Conservation (phyloP, 1,284 basidiomycete species). For the Dichomitus squalens region DNA sequence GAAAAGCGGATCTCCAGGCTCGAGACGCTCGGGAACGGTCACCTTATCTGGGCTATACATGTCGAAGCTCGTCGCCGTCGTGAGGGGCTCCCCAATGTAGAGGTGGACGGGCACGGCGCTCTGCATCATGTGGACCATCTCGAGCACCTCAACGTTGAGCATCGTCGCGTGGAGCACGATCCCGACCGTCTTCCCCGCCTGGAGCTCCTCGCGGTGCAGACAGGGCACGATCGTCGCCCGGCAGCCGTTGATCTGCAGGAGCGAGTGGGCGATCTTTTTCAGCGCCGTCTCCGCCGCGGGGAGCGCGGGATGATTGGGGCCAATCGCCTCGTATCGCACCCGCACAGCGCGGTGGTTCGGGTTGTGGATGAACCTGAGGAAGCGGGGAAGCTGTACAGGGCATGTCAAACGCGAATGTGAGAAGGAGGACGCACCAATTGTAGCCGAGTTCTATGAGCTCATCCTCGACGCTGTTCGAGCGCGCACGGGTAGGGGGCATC, state of each 20-base stretch:
- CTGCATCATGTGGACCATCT: conserved; percentile 18
- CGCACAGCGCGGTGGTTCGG: conserved; percentile 18
- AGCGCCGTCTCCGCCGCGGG: conserved; percentile 13
- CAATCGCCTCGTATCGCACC: conserved; percentile 21
- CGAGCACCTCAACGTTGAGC: conserved; percentile 20
- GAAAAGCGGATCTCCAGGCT: conserved; percentile 22
- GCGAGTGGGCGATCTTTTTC: conserved; percentile 14
- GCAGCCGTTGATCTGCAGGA: conserved; percentile 11
- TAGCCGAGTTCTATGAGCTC: conserved; percentile 22
- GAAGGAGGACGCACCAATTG: conserved; percentile 14
- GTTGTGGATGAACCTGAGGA: conserved; percentile 24
- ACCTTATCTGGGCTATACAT: conserved; percentile 23
- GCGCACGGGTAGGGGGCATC: conserved; percentile 6
- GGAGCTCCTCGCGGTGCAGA: conserved; percentile 7
- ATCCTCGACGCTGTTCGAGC: conserved; percentile 9
- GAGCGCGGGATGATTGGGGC: conserved; percentile 12
- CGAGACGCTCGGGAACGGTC: conserved; percentile 11
- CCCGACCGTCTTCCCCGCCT: conserved; percentile 1
- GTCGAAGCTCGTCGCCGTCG: conserved; percentile 22
- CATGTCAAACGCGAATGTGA: neutral
- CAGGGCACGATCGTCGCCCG: conserved; percentile 21
- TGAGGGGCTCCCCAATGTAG: conserved; percentile 24
- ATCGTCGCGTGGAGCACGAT: conserved; percentile 21
- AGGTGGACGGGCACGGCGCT: conserved; percentile 22
- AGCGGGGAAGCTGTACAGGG: neutral